These are phyloP conservation scores for Schizopora paradoxa DNA, from an alignment of 1,284 basidiomycete species.

Conservation along the genomic window DNA sequence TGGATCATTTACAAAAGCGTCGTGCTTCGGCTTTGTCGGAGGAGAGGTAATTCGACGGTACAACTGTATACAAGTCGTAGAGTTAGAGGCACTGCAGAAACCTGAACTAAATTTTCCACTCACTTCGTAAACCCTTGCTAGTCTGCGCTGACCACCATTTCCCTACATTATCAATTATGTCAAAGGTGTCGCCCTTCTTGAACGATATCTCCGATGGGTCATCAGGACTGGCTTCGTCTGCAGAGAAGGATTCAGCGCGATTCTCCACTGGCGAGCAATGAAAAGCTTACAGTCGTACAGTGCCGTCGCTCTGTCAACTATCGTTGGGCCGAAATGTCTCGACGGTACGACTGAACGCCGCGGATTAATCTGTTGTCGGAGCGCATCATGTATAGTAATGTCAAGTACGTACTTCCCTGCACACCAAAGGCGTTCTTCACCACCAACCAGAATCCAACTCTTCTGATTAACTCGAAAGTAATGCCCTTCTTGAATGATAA, in stretches of 20 bases:
- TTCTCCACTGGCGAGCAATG: conserved; percentile 8
- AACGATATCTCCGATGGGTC: conserved; percentile 98
- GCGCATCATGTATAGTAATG: too few species aligned
- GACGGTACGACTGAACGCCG: too few species aligned
- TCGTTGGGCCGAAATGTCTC: too few species aligned
- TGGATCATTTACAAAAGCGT: too few species aligned
- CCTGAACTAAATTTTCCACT: conserved; percentile 33
- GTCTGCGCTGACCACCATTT: conserved; percentile 97
- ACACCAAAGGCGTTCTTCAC: too few species aligned
- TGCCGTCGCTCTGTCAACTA: too few species aligned
- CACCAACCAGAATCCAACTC: too few species aligned
- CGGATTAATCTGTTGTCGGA: too few species aligned
- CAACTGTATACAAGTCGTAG: conserved; percentile 42
- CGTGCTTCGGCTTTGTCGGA: too few species aligned
- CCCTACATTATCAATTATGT: conserved; percentile 90
- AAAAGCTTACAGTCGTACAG: conserved; percentile 67
- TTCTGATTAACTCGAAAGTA: too few species aligned
- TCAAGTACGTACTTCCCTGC: too few species aligned
- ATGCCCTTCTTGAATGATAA: conserved; percentile 93
- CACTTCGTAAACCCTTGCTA: conserved; percentile 79
- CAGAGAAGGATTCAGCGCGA: conserved; percentile 21
- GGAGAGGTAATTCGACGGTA: conserved; percentile 80
- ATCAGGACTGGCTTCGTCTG: conserved; percentile 87
- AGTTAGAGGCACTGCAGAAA: conserved; percentile 18
- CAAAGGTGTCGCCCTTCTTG: conserved; percentile 87